Base-by-base conservation (phyloP, 768 basidiomycete genomes). In the Hortiboletus flavorubellus region DNA sequence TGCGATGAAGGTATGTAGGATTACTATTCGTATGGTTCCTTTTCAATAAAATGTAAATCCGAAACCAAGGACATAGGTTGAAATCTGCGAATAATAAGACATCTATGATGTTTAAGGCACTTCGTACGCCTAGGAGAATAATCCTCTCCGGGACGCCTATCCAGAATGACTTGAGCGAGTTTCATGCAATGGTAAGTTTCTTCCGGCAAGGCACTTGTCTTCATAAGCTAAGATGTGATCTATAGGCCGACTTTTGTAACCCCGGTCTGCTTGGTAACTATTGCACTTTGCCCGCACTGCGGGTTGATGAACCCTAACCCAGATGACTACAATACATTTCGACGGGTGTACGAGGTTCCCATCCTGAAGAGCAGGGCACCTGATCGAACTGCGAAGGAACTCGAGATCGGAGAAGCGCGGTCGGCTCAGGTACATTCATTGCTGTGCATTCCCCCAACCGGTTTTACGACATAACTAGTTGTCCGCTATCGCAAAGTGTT, bases 141-240 rank as follows among this genome's bases (percentile, higher is more conserved):
- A 95, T 99, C 37, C 77, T 99, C 4, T 94, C 94, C 1, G 97
- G 97, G 33, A 99, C 97, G 1, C 97, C 97, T 1, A 91, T 99
- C 40, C 97, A 98, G 69, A 99, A 99, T 71, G 93, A 98, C 68
- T 73, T 99, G 30, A 78, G 88, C 59, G 97, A 99, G 70, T 96
- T 96, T 66, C 96, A 97, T 71, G 83, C 93, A 5, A 98, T 98
- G 96, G 94, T 93, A 59, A 59, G 80, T 64, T 37, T 18, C 15
- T 50, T n/a, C 8, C 8, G 7, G 4, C 0, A 40, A 23, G 18
- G 42, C 8, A 38, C 49, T 34, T 34, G 39, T 16, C 47, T 37
- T 46, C 41, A 41, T n/a, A 34, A 4, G 44, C 51, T 37, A 53
- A 39, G 52, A 37, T 30, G 2, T 16, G 2, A 34, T 55, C 51